phyloP scores from a whole-genome alignment of 495 filamentous ascomycete species.

The Oidiodendron maius region DNA sequence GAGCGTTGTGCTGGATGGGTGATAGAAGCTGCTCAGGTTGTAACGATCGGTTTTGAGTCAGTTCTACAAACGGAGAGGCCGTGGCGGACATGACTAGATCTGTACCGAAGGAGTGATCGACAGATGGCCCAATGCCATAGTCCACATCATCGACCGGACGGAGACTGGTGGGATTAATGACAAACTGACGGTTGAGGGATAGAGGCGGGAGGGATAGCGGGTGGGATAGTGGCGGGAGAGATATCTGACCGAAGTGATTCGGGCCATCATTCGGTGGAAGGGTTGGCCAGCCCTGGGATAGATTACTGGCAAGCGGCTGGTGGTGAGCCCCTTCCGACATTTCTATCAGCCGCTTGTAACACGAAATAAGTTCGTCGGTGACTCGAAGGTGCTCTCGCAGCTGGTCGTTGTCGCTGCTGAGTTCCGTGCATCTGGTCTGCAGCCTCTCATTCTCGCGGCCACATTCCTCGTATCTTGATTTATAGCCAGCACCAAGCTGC shows the following conservation, averaged over 20 bases:
- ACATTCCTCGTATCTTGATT: neutral
- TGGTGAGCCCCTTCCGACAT: slow-evolving; percentile 1
- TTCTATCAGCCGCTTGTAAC: slow-evolving; percentile 6
- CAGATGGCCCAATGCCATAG: neutral
- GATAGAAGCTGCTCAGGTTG: neutral
- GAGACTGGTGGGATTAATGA: neutral
- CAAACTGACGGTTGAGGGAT: neutral
- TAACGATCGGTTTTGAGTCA: neutral
- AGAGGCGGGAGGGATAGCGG: slow-evolving; percentile 3
- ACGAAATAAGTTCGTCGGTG: neutral
- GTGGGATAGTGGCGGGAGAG: neutral
- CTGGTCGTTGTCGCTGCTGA: slow-evolving; percentile 1
- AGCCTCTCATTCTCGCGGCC: too few relatives aligned
- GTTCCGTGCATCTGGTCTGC: too few relatives aligned
- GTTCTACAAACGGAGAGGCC: neutral
- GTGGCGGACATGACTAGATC: slow-evolving; percentile 4
- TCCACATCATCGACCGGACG: neutral
- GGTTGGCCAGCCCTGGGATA: neutral
- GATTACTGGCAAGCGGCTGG: neutral
- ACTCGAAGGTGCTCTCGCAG: slow-evolving; percentile 3
- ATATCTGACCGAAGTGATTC: too few relatives aligned
- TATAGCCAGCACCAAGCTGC: slow-evolving; percentile 1
- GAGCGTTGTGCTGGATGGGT: too few relatives aligned
- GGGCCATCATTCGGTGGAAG: slow-evolving; percentile 6
- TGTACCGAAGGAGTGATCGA: neutral